Percentiles rank a stretch among this genome's conserved stretches.
These are phyloP conservation scores for Ramularia endophylla DNA, from an alignment of 2,329 filamentous ascomycete genomes.

Conservation along the genomic window DNA sequence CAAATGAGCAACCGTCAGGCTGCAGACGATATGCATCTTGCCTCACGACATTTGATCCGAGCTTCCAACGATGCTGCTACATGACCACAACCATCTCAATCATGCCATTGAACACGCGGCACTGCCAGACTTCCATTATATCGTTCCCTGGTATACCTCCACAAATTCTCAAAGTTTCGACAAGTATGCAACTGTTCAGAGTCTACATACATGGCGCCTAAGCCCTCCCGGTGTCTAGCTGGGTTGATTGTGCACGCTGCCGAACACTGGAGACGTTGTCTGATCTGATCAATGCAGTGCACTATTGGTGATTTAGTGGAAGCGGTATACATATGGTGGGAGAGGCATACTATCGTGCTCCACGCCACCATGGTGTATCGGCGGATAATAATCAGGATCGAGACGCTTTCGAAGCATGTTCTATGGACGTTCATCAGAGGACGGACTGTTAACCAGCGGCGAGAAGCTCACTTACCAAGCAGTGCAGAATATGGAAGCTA, in stretches of 20 bases:
- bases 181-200: not conserved
- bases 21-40: no score
- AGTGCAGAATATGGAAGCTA: conserved; percentile 2
- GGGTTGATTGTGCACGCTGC: not conserved
- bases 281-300: not conserved
- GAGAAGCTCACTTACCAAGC: conserved; percentile 2
- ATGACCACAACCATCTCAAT: no score
- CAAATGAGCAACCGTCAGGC: no score
- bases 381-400: not conserved
- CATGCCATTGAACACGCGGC: not conserved
- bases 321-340: no score
- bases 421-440: no score
- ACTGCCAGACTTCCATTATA: not conserved
- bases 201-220: not conserved
- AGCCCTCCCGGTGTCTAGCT: not conserved
- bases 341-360: not conserved
- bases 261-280: not conserved
- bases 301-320: not conserved
- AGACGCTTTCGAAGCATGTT: not conserved
- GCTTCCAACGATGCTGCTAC: no score
- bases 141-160: not conserved
- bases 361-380: not conserved
- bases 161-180: not conserved
- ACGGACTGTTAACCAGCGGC: no score
- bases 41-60: no score